phyloP scores from a whole-genome alignment of 1,139 yeast genomes.

The Meyerozyma athensensis region DNA sequence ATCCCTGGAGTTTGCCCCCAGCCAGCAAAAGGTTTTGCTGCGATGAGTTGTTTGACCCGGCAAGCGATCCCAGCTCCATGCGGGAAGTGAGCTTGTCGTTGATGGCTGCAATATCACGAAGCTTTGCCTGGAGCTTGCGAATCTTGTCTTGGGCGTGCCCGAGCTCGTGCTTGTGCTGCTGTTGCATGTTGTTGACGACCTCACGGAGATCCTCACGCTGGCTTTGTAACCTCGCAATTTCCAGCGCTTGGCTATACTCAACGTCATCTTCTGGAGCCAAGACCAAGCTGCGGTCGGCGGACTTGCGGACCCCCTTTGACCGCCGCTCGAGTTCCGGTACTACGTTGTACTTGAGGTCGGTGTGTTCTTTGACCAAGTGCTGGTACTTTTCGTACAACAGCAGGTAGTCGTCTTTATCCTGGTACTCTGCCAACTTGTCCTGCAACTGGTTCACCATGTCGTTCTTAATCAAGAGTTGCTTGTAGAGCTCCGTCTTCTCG shows the following conservation, averaged over 20 bases:
- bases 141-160: constrained; percentile 42
- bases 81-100: constrained; percentile 33
- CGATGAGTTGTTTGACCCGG: constrained; percentile 5
- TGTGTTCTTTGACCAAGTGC: constrained; percentile 36
- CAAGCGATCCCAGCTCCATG: constrained; percentile 8
- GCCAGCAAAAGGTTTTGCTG: constrained; percentile 10
- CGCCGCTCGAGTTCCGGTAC: constrained; percentile 42
- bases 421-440: constrained; percentile 35
- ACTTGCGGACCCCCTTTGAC: constrained; percentile 3
- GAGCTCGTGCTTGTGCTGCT: constrained; percentile 32
- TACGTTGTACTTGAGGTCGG: constrained; percentile 35
- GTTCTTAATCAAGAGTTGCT: constrained; percentile 43
- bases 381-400: constrained; percentile 33
- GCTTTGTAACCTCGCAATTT: constrained; percentile 34
- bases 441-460: constrained; percentile 42
- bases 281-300: constrained; percentile 2
- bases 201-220: constrained; percentile 61
- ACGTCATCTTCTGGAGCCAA: constrained; percentile 4
- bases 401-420: constrained; percentile 14
- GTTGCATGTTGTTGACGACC: constrained; percentile 39
- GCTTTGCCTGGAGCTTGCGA: constrained; percentile 33
- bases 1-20: constrained; percentile 42
- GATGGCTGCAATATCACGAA: constrained; percentile 29
- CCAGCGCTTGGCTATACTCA: constrained; percentile 21
- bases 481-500: constrained; percentile 50